phyloP scores from a whole-genome alignment of 306 rosid genomes.

The Cucumis hystrix region DNA sequence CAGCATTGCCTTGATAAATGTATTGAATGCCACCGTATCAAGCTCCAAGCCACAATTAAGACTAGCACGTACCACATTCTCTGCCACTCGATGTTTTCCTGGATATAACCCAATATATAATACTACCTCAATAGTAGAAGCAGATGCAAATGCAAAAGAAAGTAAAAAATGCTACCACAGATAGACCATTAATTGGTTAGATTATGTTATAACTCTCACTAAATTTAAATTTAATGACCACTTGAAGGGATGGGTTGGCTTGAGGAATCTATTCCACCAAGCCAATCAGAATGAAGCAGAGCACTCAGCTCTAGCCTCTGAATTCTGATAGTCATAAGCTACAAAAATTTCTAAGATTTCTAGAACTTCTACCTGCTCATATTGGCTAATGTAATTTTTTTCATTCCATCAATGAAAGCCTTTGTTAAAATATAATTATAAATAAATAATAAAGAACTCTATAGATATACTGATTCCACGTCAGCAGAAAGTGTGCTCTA shows the following conservation, averaged over 20 bases:
- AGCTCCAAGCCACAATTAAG: constrained; percentile 47
- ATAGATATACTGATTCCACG: background rate
- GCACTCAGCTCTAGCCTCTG: background rate
- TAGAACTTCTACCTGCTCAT: background rate
- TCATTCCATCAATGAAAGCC: background rate
- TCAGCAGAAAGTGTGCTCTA: background rate
- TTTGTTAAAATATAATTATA: background rate
- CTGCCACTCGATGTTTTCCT: constrained; percentile 70
- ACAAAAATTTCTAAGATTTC: background rate
- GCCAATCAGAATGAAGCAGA: background rate
- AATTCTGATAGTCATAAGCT: background rate
- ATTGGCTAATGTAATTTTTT: background rate
- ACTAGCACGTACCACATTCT: constrained; percentile 40
- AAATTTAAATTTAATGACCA: background rate
- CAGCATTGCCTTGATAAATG: constrained; percentile 90
- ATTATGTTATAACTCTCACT: background rate
- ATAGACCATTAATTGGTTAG: background rate
- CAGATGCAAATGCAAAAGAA: background rate
- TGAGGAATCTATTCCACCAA: background rate
- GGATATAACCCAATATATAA: constrained; percentile 10
- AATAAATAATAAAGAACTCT: background rate
- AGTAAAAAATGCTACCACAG: background rate
- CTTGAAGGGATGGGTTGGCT: background rate
- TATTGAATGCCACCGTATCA: constrained; percentile 90
- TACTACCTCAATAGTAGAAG: background rate